Evolutionary conservation across 2,329 filamentous ascomycete genomes (phyloP).

Genomic region (Dothideomycetes sp.): DNA sequence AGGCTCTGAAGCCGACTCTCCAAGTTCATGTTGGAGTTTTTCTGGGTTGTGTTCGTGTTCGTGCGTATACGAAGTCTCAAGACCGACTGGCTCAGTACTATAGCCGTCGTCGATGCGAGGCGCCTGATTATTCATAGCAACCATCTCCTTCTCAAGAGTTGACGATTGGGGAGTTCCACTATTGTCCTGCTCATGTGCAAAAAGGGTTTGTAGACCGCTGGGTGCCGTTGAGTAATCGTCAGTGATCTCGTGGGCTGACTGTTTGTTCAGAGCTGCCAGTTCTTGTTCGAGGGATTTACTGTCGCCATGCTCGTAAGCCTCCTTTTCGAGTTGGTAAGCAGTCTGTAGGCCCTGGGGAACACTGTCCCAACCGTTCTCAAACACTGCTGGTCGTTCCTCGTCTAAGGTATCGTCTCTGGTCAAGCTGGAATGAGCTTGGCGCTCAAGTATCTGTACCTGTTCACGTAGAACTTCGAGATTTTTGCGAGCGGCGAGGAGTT

Average conservation of each 20-base stretch:
- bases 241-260: neutral
- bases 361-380: conserved; percentile 7
- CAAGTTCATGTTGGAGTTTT: conserved; percentile 16
- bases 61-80: conserved; percentile 40
- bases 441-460: conserved; percentile 7
- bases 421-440: conserved; percentile 4
- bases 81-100: conserved; percentile 31
- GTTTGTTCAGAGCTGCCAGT: conserved; percentile 10
- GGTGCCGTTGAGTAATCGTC: conserved; percentile 21
- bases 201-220: conserved; percentile 42
- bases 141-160: conserved; percentile 17
- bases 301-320: conserved; percentile 1
- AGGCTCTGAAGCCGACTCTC: neutral
- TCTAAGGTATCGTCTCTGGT: neutral
- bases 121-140: conserved; percentile 6
- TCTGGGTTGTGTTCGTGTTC: conserved; percentile 24
- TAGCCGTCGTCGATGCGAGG: conserved; percentile 4
- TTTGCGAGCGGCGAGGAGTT: conserved; percentile 1
- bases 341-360: conserved; percentile 6
- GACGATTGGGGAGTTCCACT: neutral
- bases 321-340: conserved; percentile 7
- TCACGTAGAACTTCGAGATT: conserved; percentile 7
- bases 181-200: conserved; percentile 32
- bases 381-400: conserved; percentile 4
- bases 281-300: conserved; percentile 17